Percentiles rank a stretch among this genome's conserved stretches.
phyloP scores from a whole-genome alignment of 2,329 filamentous ascomycete genomes.

The Zymoseptoria passerinii region DNA sequence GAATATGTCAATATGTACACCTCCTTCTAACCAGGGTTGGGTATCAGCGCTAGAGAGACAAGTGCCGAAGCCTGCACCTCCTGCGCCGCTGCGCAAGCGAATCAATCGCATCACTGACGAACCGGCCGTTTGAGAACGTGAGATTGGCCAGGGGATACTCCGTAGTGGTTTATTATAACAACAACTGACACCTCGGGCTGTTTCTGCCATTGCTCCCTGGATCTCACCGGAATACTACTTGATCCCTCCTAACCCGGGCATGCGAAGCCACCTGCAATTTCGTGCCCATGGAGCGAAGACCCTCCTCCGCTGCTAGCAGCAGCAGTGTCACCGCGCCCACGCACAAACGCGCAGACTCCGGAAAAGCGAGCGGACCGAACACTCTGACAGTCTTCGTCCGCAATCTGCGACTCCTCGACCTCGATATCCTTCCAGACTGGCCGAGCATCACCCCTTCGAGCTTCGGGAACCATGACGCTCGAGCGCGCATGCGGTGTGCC shows the following conservation, averaged over 20 bases:
- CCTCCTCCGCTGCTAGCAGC: constrained; percentile 1
- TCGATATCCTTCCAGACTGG: constrained; percentile 72
- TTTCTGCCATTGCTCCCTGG: not conserved
- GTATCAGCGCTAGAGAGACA: not conserved
- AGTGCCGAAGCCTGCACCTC: not conserved
- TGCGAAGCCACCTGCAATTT: not conserved
- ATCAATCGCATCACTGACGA: not conserved
- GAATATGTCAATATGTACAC: not conserved
- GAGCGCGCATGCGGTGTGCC: constrained; percentile 69
- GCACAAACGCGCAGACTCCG: constrained; percentile 15
- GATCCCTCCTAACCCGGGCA: not conserved
- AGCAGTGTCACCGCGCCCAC: constrained; percentile 8
- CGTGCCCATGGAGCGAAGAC: constrained; percentile 9
- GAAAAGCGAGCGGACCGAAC: constrained; percentile 3
- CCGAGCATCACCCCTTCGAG: constrained; percentile 63
- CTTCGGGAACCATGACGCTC: constrained; percentile 57
- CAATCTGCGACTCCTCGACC: constrained; percentile 73
- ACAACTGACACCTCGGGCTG: not conserved
- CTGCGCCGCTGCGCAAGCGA: not conserved
- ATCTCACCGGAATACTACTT: not conserved
- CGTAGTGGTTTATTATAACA: not conserved
- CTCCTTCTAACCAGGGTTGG: not conserved
- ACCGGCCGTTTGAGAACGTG: not conserved
- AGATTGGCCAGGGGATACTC: not conserved
- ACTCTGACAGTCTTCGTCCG: constrained; percentile 63